Base-by-base conservation (phyloP, 176 grass and related monocot genomes). In the Paspalum vaginatum region DNA sequence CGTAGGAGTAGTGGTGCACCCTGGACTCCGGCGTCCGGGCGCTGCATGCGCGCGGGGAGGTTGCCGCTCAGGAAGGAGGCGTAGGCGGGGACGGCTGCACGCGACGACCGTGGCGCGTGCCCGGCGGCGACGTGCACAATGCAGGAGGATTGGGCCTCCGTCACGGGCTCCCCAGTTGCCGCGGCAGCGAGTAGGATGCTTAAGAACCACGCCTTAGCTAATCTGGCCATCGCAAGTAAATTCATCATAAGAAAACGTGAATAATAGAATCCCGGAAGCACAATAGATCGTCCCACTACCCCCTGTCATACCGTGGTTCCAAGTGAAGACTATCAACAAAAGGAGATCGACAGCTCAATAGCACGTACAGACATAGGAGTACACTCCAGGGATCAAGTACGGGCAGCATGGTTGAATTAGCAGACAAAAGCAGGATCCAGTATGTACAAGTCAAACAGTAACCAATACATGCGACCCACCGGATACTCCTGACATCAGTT, bases 371-470 rank as follows among this genome's bases (percentile, higher is more conserved):
- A 13, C 20, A n/a, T n/a, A n/a, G n/a, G n/a, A n/a, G 52, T 13
- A 49, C 9, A 32, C 32, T 32, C 32, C 32, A 32, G 32, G 11
- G 6, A 20, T 26, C 39, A 63, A 63, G 38, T 24, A 22, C 32
- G 13, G 59, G 48, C 72, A 72, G 72, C 77, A 77, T 65, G 87
- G 69, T 47, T 59, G 82, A 85, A 82, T 82, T 82, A 82, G 67
- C 71, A 61, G 17, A 77, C 58, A 72, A 65, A 48, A 81, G 65
- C 40, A 78, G 59, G 45, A 45, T 82, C 44, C 83, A 89, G 78
- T 66, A 89, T 89, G 77, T 89, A 89, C 83, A 89, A 65, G 58
- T 61, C 67, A 85, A 81, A 17, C 56, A 52, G 72, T 21, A 85
- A 67, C 26, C 72, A 65, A 81, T 56, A 41, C 64, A 81, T 79